phyloP scores from a whole-genome alignment of 345 rosid genomes.

The Euphorbia peplus region DNA sequence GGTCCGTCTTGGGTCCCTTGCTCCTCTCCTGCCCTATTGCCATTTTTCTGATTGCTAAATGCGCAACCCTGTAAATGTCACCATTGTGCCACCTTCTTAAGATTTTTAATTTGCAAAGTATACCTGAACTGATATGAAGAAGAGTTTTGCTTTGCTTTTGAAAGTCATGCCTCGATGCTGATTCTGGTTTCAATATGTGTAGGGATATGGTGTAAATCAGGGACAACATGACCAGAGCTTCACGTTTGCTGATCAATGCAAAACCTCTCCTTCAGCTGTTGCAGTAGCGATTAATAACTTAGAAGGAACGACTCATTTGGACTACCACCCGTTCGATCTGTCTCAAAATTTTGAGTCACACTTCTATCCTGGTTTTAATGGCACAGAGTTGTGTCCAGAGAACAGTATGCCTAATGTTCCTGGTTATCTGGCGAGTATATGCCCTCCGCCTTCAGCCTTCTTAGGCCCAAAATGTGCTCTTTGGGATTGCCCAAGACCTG shows the following conservation, averaged over 20 bases:
- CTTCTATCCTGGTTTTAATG: conserved; percentile 48
- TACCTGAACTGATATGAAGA: neutral
- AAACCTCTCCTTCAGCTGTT: conserved; percentile 42
- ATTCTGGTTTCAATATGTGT: conserved; percentile 21
- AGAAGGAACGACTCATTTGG: conserved; percentile 48
- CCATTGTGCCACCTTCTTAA: neutral
- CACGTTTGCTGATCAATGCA: conserved; percentile 51
- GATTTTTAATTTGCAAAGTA: neutral
- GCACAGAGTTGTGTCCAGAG: conserved; percentile 46
- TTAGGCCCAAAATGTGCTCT: conserved; percentile 97
- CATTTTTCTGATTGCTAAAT: neutral
- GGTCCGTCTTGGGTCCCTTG: conserved; percentile 30
- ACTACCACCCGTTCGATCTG: conserved; percentile 63
- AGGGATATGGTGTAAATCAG: conserved; percentile 56
- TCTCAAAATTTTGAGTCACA: conserved; percentile 62
- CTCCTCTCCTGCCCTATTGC: conserved; percentile 41
- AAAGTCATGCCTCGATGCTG: conserved; percentile 11
- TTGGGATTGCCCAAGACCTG: conserved; percentile 99
- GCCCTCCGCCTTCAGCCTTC: conserved; percentile 90
- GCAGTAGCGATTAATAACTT: conserved; percentile 30
- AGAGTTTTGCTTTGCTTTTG: conserved; percentile 3
- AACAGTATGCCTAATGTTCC: conserved; percentile 52
- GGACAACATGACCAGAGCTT: conserved; percentile 57
- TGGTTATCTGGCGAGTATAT: conserved; percentile 56
- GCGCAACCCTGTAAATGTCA: neutral